phyloP scores from a whole-genome alignment of 2,329 filamentous ascomycete species.

The Coleophoma eucalyptorum region DNA sequence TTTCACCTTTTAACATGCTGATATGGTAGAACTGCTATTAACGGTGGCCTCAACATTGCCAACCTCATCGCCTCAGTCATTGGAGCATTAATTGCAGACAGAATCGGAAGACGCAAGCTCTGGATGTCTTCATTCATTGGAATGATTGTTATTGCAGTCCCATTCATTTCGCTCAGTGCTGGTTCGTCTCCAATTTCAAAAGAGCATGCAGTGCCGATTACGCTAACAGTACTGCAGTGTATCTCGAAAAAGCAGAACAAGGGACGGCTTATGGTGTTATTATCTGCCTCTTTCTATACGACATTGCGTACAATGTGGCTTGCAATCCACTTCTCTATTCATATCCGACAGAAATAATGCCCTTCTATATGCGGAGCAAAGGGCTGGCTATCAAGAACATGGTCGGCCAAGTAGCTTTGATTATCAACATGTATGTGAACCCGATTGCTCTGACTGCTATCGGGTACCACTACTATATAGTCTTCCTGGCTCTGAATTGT shows the following conservation, averaged over 20 bases:
- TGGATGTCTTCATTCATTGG: slow-evolving; percentile 9
- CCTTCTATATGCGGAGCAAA: slow-evolving; percentile 67
- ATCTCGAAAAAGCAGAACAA: not conserved
- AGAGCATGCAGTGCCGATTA: too few species aligned
- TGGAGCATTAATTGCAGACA: slow-evolving; percentile 4
- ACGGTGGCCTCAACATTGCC: slow-evolving; percentile 5
- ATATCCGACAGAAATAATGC: slow-evolving; percentile 60
- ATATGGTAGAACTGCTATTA: slow-evolving; percentile 3
- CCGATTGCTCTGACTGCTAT: not conserved
- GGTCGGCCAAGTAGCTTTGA: not conserved
- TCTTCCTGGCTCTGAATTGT: slow-evolving; percentile 12
- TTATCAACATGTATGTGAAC: slow-evolving; percentile 1
- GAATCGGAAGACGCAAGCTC: slow-evolving; percentile 6
- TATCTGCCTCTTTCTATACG: not conserved
- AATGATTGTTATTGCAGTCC: slow-evolving; percentile 6
- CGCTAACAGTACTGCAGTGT: not conserved
- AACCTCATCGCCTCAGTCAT: not conserved
- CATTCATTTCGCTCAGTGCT: not conserved
- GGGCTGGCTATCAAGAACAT: slow-evolving; percentile 4
- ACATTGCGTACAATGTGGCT: not conserved
- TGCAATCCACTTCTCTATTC: slow-evolving; percentile 1
- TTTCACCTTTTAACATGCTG: not conserved
- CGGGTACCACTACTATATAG: slow-evolving; percentile 7
- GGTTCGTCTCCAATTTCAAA: not conserved
- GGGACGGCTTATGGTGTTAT: not conserved